Conservation (phyloP, 441 rosid genomes). For the Populus hybrid region DNA sequence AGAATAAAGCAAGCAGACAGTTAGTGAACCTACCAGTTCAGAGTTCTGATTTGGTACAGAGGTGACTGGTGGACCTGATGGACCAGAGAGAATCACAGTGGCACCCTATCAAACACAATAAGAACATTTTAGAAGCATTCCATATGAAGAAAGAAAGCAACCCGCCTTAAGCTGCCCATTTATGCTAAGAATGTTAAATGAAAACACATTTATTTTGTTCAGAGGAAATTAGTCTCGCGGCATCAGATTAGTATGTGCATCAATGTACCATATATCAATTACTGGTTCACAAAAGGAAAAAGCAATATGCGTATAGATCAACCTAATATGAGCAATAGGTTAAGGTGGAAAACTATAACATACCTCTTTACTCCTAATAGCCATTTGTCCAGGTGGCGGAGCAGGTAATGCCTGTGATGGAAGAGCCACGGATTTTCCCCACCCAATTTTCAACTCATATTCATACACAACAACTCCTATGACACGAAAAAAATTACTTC, state of each 20-base stretch:
- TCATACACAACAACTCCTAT: conserved; percentile 94
- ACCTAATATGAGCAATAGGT: conserved; percentile 10
- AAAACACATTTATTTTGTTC: conserved; percentile 5
- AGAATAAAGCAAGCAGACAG: neutral
- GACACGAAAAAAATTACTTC: conserved; percentile 19
- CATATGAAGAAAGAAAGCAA: conserved; percentile 7
- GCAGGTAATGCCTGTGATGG: conserved; percentile 99
- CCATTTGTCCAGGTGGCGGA: conserved; percentile 99
- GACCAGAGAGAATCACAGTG: conserved; percentile 92
- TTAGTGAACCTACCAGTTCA: conserved; percentile 66
- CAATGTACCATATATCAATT: neutral
- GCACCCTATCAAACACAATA: conserved; percentile 62
- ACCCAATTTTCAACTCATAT: conserved; percentile 94
- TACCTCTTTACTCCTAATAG: conserved; percentile 99
- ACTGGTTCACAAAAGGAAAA: conserved; percentile 7
- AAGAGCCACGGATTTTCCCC: conserved; percentile 99
- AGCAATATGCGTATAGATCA: neutral
- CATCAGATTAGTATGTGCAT: conserved; percentile 1
- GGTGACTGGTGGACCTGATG: conserved; percentile 89
- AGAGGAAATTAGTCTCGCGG: conserved; percentile 7
- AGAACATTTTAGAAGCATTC: conserved; percentile 24
- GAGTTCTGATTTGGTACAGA: conserved; percentile 83
- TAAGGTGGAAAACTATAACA: conserved; percentile 31
- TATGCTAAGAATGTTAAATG: conserved; percentile 3
- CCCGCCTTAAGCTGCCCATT: neutral